phyloP scores from a whole-genome alignment of 306 rosid species.

The Alnus rubra region DNA sequence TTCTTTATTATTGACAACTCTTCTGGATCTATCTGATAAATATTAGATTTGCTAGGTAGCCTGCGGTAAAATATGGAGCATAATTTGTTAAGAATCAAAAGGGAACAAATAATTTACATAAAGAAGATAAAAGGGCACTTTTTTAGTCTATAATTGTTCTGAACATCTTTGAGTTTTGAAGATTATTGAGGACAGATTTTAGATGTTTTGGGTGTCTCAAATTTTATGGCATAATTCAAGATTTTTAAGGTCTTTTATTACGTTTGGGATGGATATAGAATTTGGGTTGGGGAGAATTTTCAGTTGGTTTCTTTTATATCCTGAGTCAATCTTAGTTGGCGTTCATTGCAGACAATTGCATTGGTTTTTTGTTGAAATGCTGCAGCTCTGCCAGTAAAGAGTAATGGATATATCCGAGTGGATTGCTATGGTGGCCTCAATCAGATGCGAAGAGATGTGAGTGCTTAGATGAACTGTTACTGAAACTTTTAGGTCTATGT shows the following conservation, averaged over 20 bases:
- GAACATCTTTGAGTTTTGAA: neutral
- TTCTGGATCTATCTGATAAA: neutral
- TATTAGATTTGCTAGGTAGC: neutral
- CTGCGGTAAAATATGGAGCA: constrained; percentile 8
- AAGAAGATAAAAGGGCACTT: neutral
- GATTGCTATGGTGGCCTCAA: constrained; percentile 98
- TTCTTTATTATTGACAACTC: neutral
- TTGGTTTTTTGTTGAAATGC: constrained; percentile 64
- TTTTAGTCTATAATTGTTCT: neutral
- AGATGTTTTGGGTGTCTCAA: constrained; percentile 1
- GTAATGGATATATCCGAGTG: constrained; percentile 83
- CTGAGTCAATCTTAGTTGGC: constrained; percentile 70
- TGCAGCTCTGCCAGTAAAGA: constrained; percentile 76
- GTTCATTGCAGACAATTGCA: constrained; percentile 80
- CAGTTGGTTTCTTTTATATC: constrained; percentile 31
- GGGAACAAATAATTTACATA: neutral
- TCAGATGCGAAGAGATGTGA: constrained; percentile 96
- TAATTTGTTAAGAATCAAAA: neutral
- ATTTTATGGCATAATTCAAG: constrained; percentile 4
- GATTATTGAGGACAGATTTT: constrained; percentile 7
- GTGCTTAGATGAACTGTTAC: constrained; percentile 27
- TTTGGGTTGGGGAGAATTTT: constrained; percentile 25
- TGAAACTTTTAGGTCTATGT: constrained; percentile 14
- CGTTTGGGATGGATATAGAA: constrained; percentile 1
- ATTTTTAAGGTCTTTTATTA: neutral